phyloP scores from a whole-genome alignment of 495 filamentous ascomycete genomes.

The Saxophila tyrrhenica region DNA sequence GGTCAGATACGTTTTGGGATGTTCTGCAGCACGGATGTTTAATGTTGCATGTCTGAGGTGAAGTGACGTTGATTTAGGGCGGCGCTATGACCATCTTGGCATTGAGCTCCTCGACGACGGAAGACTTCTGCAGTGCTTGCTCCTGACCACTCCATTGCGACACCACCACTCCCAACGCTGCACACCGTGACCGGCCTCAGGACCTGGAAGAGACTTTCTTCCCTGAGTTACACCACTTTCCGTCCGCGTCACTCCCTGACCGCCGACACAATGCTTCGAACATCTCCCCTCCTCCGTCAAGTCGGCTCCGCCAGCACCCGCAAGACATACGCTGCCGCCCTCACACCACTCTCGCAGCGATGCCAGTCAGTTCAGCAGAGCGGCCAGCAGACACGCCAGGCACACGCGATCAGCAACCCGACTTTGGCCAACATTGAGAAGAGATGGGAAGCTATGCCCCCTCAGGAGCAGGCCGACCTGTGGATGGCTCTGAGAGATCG shows the following conservation, averaged over 20 bases:
- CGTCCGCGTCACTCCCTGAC: neutral
- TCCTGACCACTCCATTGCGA: neutral
- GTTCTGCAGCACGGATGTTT: too few relatives aligned
- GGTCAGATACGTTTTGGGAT: too few relatives aligned
- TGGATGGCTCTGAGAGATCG: constrained; percentile 97
- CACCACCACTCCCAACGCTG: neutral
- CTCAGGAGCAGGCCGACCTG: constrained; percentile 95
- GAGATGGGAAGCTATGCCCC: constrained; percentile 94
- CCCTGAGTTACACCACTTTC: neutral
- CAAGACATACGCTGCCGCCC: neutral
- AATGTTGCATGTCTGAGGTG: neutral
- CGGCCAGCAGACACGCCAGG: constrained; percentile 49
- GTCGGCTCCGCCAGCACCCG: neutral
- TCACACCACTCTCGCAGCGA: neutral
- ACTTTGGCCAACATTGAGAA: constrained; percentile 97
- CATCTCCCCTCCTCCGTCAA: neutral
- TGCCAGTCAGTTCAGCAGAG: neutral
- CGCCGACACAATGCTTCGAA: constrained; percentile 4
- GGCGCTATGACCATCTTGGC: neutral
- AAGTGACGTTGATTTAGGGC: neutral
- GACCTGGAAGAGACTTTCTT: neutral
- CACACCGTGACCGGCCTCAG: neutral
- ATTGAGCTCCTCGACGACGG: neutral
- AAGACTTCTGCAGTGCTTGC: neutral
- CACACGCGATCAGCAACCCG: constrained; percentile 93